Conservation (phyloP, 306 rosid genomes). For the Cucurbita argyrosperma region DNA sequence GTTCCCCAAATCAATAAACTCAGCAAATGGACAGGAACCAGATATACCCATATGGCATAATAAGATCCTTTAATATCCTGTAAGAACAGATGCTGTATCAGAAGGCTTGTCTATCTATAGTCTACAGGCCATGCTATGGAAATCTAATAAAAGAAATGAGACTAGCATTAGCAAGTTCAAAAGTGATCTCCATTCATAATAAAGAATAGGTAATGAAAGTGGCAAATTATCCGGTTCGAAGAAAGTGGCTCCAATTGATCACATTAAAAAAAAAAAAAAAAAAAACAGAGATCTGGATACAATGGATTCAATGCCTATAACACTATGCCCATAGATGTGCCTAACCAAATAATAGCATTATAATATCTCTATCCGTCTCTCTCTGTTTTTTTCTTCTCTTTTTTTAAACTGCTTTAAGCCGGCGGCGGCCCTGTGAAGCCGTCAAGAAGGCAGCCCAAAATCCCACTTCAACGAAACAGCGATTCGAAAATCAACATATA, state of each 20-base stretch:
- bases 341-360: neutral
- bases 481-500: neutral
- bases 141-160: neutral
- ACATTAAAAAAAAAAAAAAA: neutral
- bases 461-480: neutral
- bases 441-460: neutral
- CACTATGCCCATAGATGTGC: neutral
- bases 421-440: neutral
- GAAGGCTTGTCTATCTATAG: neutral
- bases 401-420: neutral
- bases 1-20: conserved; percentile 41
- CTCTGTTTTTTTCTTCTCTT: neutral
- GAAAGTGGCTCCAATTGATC: neutral
- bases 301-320: neutral
- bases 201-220: neutral
- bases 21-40: conserved; percentile 63
- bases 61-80: conserved; percentile 25
- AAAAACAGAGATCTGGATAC: neutral
- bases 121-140: neutral
- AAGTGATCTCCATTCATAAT: neutral
- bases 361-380: neutral
- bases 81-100: neutral
- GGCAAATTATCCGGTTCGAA: neutral
- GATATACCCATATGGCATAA: conserved; percentile 52
- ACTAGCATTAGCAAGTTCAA: neutral